These are phyloP conservation scores for Triticum urartu DNA, from an alignment of 176 grass and related monocot genomes.

Conservation along the genomic window DNA sequence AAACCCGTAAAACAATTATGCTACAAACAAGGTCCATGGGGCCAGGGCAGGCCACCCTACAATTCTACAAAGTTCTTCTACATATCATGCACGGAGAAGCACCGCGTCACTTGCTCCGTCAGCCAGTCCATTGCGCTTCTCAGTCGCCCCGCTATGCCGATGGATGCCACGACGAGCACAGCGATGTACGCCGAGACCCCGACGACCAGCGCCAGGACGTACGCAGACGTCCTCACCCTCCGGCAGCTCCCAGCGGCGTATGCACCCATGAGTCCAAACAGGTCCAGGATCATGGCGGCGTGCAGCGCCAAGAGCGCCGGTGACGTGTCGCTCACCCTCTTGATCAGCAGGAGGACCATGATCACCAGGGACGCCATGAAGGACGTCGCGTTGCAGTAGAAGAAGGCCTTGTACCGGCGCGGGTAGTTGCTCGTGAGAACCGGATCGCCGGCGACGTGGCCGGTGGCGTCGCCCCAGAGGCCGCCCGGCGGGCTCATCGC, in stretches of 20 bases:
- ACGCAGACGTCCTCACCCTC: constrained; percentile 28
- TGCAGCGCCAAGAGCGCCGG: constrained; percentile 41
- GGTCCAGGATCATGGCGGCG: constrained; percentile 48
- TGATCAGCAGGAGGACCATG: constrained; percentile 51
- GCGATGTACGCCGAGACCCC: constrained; percentile 44
- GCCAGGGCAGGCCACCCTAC: neutral
- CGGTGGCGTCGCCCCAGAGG: constrained; percentile 15
- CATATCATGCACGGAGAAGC: constrained; percentile 16
- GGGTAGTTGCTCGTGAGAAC: constrained; percentile 36
- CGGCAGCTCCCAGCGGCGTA: constrained; percentile 58
- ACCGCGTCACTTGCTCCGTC: neutral
- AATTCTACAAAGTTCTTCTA: neutral
- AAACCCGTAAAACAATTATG: neutral
- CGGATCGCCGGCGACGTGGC: constrained; percentile 15
- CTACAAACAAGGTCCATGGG: neutral
- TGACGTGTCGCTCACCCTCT: neutral
- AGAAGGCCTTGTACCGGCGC: constrained; percentile 44
- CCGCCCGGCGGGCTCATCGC: constrained; percentile 51
- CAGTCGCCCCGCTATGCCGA: constrained; percentile 18
- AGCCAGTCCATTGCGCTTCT: neutral
- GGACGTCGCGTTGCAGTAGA: constrained; percentile 56
- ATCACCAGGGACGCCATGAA: constrained; percentile 58
- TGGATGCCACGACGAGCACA: constrained; percentile 23
- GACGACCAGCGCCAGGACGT: constrained; percentile 45
- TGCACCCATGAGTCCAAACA: constrained; percentile 59